Evolutionary conservation across 495 filamentous ascomycete species (phyloP).

Genomic region (Penicillium samsonianum): DNA sequence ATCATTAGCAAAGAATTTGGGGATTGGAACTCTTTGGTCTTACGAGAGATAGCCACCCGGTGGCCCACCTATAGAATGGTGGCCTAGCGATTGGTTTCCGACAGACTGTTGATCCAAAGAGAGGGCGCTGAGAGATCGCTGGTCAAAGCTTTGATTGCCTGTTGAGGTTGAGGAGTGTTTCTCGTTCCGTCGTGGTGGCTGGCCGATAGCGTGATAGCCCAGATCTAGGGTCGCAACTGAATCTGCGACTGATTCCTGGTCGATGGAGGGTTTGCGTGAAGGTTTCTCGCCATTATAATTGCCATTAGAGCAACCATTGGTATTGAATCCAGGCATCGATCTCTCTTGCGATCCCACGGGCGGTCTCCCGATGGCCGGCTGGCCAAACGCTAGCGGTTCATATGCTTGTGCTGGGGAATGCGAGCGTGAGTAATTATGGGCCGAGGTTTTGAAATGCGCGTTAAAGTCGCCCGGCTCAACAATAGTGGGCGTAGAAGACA

Average conservation of each 20-base stretch:
- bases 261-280: neutral
- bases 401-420: neutral
- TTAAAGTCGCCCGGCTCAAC: constrained; percentile 8
- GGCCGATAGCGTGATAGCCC: constrained; percentile 5
- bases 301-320: neutral
- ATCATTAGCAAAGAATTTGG: constrained; percentile 4
- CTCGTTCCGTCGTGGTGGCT: neutral
- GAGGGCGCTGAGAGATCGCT: neutral
- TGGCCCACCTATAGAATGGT: constrained; percentile 5
- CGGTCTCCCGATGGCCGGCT: constrained; percentile 9
- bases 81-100: constrained; percentile 5
- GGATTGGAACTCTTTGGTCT: neutral
- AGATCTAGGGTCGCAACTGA: neutral
- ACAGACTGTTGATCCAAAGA: constrained; percentile 5
- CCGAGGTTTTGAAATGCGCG: neutral
- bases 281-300: neutral
- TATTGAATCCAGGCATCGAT: neutral
- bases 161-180: constrained; percentile 2
- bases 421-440: neutral
- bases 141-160: neutral
- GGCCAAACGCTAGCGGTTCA: constrained; percentile 1
- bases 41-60: constrained; percentile 1
- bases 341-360: neutral
- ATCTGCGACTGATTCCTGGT: constrained; percentile 2
- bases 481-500: constrained; percentile 12